Base-by-base conservation (phyloP, 176 grass and related monocot species). In the Themeda triandra region DNA sequence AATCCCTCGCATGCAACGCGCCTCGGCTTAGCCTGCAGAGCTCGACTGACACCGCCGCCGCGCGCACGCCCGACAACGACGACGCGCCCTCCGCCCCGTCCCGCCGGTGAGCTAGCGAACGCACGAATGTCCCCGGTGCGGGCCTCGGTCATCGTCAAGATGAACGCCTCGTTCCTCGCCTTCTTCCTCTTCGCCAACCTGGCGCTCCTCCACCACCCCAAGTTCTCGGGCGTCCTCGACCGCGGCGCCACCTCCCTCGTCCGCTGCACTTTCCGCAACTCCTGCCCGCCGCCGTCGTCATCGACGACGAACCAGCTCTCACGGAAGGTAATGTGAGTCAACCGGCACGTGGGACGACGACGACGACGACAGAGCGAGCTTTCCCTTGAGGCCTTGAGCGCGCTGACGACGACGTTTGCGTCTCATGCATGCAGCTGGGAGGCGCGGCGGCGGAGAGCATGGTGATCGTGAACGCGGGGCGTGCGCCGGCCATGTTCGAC, bases 291-390 rank as follows among this genome's bases (percentile, higher is more conserved):
- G 2, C 24, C 62, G 59, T 2, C 59, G 24, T 58, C 56, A 24
- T 73, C 70, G 6, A 5, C 9, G 46, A 18, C 46, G 51, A 54
- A 65, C 56, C 88, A 84, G 18, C 93, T 85, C 83, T 82, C 87
- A 77, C 89, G 89, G 85, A 95, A 95, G 93, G 96, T 98, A 98
- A 93, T 93, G 96, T 98, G 90, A 89, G 93, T 77, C 60, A 14
- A 9, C 82, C 58, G 48, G 59, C 23, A 41, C 51, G n/a, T 73
- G 19, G 19, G 51, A 54, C 51, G 51, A 54, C 51, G 54, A 51
- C 58, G 12, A 51, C 46, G 46, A n/a, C n/a, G 45, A 19, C n/a
- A 1, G 45, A 48, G 45, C 45, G 5, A 12, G 12, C 44, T 5
- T 51, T 51, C 46, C n/a, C 58, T 27, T 62, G 58, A 25, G 58